Base-by-base conservation (phyloP, 805 yeast species). In the Wickerhamiella spandovensis region DNA sequence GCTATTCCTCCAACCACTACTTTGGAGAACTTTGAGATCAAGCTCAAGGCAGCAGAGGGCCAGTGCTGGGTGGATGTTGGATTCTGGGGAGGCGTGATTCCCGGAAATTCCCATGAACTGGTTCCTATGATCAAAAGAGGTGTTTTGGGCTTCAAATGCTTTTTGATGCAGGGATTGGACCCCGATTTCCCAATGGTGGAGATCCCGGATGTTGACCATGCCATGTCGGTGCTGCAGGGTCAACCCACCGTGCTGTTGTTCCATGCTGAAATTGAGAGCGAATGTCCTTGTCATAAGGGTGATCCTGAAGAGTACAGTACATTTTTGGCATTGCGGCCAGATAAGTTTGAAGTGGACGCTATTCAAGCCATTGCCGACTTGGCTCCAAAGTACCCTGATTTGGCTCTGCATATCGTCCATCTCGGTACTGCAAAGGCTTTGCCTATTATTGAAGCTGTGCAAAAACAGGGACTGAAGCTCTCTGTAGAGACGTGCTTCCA, bases 1-100 rank as follows among this genome's bases (percentile, higher is more conserved):
- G 95, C 96, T 3, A 81, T 89, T 45, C 97, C 97, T 0, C 97
- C 97, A 28, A 89, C 97, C 0, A 90, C 97, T 1, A 85, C 83
- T 1, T 68, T 89, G 13, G 77, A 75, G 51, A 86, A 89, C 64
- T 77, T 89, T 62, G 72, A 83, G 54, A 68, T 76, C 55, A 89
- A 89, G 63, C 71, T 87, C 53, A 70, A 74, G 18, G 95, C 96
- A 1, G 94, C 96, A 0, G 65, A 71, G 54, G 82, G 79, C 49
- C 83, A 89, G 65, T 75, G 86, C 51, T 89, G 95, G 94, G 92
- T 85, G 32, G 96, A 89, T 63, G 85, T 84, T 7, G 97, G 88
- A 0, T 88, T 90, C 64, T 90, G 97, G 97, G 97, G 97, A 48
- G 97, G 97, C 1, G 70, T 89, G 53, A 78, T 89, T 39, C 97